Percentiles rank a stretch among this genome's conserved stretches.
Conservation (phyloP, 2,329 filamentous ascomycete species). For the Penicillium sp. region DNA sequence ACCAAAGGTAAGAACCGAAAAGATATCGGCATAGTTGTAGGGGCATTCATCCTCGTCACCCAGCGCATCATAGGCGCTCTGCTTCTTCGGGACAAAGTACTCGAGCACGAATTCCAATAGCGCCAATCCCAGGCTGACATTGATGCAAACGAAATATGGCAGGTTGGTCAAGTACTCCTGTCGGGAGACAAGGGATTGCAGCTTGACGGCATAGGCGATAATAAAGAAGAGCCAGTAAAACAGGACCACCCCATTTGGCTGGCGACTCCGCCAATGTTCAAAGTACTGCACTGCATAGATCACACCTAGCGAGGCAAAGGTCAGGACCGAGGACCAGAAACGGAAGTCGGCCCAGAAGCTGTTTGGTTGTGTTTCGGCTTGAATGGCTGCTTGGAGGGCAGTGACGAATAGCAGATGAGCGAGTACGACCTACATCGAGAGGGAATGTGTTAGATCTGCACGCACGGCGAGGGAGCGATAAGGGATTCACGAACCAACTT, state of each 20-base stretch:
- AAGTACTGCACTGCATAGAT: constrained; percentile 81
- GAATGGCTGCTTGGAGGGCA: constrained; percentile 71
- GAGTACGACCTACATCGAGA: constrained; percentile 58
- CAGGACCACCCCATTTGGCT: constrained; percentile 83
- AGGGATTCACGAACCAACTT: constrained; percentile 69
- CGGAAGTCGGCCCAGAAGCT: constrained; percentile 81
- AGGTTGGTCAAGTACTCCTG: constrained; percentile 66
- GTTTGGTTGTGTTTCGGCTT: constrained; percentile 67
- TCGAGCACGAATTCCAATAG: constrained; percentile 73
- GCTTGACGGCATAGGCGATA: constrained; percentile 75
- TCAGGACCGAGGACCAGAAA: constrained; percentile 76
- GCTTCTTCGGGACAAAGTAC: constrained; percentile 81
- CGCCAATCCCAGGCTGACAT: constrained; percentile 69
- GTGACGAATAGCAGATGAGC: constrained; percentile 68
- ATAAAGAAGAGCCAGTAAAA: constrained; percentile 91
- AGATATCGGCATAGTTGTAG: constrained; percentile 88
- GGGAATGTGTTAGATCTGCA: not conserved
- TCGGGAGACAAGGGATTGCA: constrained; percentile 81
- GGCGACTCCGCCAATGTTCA: constrained; percentile 79
- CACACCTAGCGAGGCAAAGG: constrained; percentile 70
- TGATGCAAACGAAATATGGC: constrained; percentile 77
- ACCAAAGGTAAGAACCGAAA: constrained; percentile 88
- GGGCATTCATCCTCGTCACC: constrained; percentile 67
- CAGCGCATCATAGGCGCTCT: constrained; percentile 67
- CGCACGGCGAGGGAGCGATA: not conserved